These are phyloP conservation scores for Flaveria sonorensis DNA, from an alignment of 129 eudicot genomes.

Conservation along the genomic window DNA sequence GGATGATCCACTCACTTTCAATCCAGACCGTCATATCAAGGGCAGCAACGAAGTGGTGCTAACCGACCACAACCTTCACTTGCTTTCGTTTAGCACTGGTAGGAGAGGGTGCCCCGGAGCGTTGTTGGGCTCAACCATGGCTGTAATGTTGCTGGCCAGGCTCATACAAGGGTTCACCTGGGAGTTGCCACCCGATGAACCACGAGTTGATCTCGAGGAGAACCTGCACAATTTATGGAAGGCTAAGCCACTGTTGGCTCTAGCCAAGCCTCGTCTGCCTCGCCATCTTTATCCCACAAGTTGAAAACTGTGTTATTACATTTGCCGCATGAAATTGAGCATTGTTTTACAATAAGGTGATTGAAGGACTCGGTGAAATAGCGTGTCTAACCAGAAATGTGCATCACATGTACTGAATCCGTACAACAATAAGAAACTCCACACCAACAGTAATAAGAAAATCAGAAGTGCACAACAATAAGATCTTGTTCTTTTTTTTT, in stretches of 20 bases:
- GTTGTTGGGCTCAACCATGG: background rate
- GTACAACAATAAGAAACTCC: too few relatives aligned
- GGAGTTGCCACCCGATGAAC: background rate
- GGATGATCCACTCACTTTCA: background rate
- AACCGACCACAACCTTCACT: slow-evolving; percentile 1
- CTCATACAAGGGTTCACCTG: background rate
- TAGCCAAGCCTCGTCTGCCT: background rate
- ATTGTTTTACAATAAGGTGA: too few relatives aligned
- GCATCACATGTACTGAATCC: too few relatives aligned
- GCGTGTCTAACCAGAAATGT: too few relatives aligned
- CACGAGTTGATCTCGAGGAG: background rate
- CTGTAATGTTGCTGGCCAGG: background rate
- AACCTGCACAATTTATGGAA: background rate
- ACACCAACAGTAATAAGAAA: too few relatives aligned
- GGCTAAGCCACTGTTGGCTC: background rate
- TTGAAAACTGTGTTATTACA: background rate
- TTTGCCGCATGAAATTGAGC: too few relatives aligned
- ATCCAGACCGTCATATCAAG: background rate
- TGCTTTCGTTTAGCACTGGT: background rate
- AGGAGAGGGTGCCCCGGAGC: background rate
- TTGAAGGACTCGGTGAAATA: too few relatives aligned
- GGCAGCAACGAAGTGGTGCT: background rate
- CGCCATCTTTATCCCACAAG: background rate
- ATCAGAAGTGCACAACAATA: too few relatives aligned
- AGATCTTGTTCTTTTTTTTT: background rate